phyloP scores from a whole-genome alignment of 2,329 filamentous ascomycete species.

The Colletotrichum orbiculare region DNA sequence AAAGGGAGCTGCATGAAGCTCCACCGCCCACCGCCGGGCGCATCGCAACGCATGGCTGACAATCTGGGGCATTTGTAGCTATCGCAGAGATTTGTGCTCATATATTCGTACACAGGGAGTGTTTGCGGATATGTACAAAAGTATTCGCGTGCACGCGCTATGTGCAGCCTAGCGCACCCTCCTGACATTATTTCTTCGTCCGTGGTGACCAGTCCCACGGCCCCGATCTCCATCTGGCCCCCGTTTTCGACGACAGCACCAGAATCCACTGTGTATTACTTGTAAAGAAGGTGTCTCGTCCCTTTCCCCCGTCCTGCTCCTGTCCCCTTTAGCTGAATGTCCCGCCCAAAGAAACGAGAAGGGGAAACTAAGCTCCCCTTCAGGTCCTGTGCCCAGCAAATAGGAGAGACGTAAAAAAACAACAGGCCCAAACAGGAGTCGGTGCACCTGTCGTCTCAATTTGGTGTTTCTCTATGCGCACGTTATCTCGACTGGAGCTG shows the following conservation, averaged over 20 bases:
- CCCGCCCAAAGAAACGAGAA: not conserved
- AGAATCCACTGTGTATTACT: constrained; percentile 5
- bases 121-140: no score
- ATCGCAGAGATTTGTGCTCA: no score
- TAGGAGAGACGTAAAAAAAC: not conserved
- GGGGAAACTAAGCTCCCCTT: no score
- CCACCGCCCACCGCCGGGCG: constrained; percentile 14
- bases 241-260: constrained; percentile 29
- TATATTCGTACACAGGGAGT: no score
- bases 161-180: constrained; percentile 2
- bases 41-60: constrained; percentile 26
- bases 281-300: constrained; percentile 18
- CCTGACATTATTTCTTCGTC: constrained; percentile 31
- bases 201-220: constrained; percentile 19
- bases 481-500: constrained; percentile 16
- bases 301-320: constrained; percentile 4
- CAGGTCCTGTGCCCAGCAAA: not conserved
- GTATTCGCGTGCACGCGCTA: no score
- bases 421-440: constrained; percentile 5
- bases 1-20: constrained; percentile 20
- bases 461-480: constrained; percentile 9
- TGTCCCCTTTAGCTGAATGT: not conserved
- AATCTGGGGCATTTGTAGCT: not conserved
- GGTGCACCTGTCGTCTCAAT: constrained; percentile 23
- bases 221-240: constrained; percentile 28